A percentile compares a stretch with the other conserved stretches of the same genome.
Evolutionary conservation across 345 rosid species (phyloP).

Genomic region (Hypericum androsaemum): DNA sequence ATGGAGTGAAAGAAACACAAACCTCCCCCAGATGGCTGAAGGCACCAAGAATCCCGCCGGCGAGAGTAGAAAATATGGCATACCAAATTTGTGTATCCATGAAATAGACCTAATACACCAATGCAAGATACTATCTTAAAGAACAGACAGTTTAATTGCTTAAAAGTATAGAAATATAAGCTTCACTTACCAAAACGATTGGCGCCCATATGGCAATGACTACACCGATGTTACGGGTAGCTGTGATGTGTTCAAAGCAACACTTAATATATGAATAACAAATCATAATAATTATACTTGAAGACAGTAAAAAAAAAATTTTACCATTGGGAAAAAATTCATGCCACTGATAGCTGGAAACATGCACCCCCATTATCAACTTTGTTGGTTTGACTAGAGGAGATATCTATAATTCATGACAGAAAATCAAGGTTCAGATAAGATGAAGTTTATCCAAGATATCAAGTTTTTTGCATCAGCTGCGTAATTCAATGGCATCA

Average conservation of each 20-base stretch:
- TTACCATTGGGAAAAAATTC: slow-evolving; percentile 83
- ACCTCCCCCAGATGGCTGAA: slow-evolving; percentile 98
- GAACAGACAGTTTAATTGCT: neutral
- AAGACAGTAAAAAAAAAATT: neutral
- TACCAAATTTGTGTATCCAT: slow-evolving; percentile 99
- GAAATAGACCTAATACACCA: slow-evolving; percentile 64
- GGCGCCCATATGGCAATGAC: slow-evolving; percentile 94
- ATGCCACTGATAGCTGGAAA: slow-evolving; percentile 66
- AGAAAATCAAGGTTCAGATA: neutral
- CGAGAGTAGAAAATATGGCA: slow-evolving; percentile 83
- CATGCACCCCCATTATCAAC: slow-evolving; percentile 55
- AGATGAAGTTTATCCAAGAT: neutral
- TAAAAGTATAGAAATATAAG: slow-evolving; percentile 2
- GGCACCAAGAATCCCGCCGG: slow-evolving; percentile 95
- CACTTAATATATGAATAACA: slow-evolving; percentile 12
- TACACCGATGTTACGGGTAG: slow-evolving; percentile 66
- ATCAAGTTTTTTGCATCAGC: neutral
- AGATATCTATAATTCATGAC: slow-evolving; percentile 37
- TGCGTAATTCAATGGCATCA: too few species aligned
- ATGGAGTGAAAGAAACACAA: slow-evolving; percentile 15
- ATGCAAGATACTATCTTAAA: slow-evolving; percentile 1
- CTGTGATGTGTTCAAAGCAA: slow-evolving; percentile 34
- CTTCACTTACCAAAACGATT: slow-evolving; percentile 60
- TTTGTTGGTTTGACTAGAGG: slow-evolving; percentile 82
- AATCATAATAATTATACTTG: neutral